These are phyloP conservation scores for Pseudogymnoascus sp. DNA, from an alignment of 2,329 filamentous ascomycete species.

Conservation along the genomic window DNA sequence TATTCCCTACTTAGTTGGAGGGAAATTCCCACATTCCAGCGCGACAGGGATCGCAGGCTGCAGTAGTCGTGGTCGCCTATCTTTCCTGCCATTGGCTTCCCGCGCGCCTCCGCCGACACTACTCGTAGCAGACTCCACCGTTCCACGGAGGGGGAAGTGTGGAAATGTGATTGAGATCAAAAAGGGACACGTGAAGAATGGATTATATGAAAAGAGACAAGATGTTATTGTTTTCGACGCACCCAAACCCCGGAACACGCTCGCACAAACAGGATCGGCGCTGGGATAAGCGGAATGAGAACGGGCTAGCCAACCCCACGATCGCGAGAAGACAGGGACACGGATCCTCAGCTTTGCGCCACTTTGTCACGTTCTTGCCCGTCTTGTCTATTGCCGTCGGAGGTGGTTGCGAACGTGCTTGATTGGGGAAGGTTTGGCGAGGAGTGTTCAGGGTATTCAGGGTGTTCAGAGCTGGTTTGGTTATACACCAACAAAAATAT, in stretches of 20 bases:
- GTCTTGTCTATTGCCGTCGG: not conserved
- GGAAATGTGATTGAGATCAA: not conserved
- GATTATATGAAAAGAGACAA: not conserved
- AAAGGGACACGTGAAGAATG: not conserved
- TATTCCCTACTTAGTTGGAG: not conserved
- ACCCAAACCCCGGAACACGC: not conserved
- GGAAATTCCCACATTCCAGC: conserved; percentile 5
- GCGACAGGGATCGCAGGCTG: conserved; percentile 5
- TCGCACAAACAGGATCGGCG: conserved; percentile 3
- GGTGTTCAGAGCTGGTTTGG: not conserved
- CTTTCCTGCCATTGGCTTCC: not conserved
- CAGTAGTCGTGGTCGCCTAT: conserved; percentile 1
- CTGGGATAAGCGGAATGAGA: not conserved
- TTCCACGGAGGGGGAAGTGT: not conserved
- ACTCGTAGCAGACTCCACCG: not conserved
- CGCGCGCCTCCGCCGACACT: not conserved
- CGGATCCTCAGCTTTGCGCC: conserved; percentile 4
- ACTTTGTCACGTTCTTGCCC: conserved; percentile 1
- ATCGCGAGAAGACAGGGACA: not conserved
- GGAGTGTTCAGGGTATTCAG: too few species aligned
- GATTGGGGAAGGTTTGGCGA: conserved; percentile 7
- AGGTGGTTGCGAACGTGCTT: not conserved
- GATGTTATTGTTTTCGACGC: not conserved
- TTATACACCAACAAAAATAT: conserved; percentile 4
- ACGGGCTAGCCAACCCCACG: not conserved